Evolutionary conservation across 2,329 filamentous ascomycete species (phyloP), one percentile per base, ranked within the genome.

Genomic region (Cephalotrichum gorgonifer): DNA sequence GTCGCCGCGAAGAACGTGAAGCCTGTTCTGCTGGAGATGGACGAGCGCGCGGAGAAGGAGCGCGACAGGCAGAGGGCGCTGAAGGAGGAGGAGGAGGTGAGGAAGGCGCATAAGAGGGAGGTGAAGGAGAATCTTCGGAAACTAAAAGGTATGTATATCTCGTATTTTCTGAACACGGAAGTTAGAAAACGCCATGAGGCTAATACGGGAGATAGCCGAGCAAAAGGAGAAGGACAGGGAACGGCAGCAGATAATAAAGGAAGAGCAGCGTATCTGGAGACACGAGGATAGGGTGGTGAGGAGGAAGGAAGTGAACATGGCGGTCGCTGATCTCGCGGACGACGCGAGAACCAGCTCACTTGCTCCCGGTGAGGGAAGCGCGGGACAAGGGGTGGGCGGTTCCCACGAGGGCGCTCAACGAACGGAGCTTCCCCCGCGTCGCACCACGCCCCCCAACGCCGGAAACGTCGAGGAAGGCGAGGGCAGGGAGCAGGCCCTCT

Each of bases 1-100:
- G 86, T 95, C 55, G 90, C 90, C 3, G 76, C 80, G 12, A 79
- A 76, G 43, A 81, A 83, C 55, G 77, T 96, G 15, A 86, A 91
- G 62, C 90, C 90, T 4, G 81, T 93, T 0, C 64, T 96, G 6
- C 84, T 95, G 55, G 86, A 94, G 54, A 93, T 96, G 53, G 82
- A 83, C 48, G 82, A 86, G 47, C 86, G 83, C 60, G 86, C 86
- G 0, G 85, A 89, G 59, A 74, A 74, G 53, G 83, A 88, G 60
- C 74, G 79, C 35, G 86, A 84, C 44, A 75, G 82, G 51, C 75
- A 85, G 52, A 72, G 81, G 43, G 78, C 82, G 54, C 64, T 78
- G 11, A 74, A 76, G 39, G 62, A 81, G 17, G 84, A 88, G 52
- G 72, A 80, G 52, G 81, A 88, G 51, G 73, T 81, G 54, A 75